These are phyloP conservation scores for Gentiana dahurica DNA, from an alignment of 257 asterid species.

Conservation along the genomic window DNA sequence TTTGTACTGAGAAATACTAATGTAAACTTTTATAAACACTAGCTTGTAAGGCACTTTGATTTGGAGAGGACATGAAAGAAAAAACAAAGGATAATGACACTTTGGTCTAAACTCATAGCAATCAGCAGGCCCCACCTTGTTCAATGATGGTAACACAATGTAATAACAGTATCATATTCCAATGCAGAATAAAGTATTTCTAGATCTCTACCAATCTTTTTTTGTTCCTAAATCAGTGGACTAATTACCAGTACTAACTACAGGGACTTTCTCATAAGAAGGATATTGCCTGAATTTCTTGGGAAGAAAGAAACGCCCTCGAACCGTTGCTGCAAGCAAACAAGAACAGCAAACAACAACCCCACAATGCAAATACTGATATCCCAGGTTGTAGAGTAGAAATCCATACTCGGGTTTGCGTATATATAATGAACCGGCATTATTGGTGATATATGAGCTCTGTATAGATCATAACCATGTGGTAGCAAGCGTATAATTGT, in stretches of 20 bases:
- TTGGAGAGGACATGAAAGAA: too few species aligned
- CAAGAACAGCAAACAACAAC: constrained; percentile 29
- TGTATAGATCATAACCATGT: constrained; percentile 67
- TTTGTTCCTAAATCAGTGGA: background rate
- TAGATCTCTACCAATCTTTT: too few species aligned
- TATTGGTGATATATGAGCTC: constrained; percentile 33
- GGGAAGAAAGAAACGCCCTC: constrained; percentile 61
- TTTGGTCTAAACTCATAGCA: too few species aligned
- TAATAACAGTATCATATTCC: too few species aligned
- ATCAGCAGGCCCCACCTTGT: too few species aligned
- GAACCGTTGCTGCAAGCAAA: constrained; percentile 73
- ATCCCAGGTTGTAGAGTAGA: constrained; percentile 81
- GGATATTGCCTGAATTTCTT: constrained; percentile 33
- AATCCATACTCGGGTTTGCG: constrained; percentile 74
- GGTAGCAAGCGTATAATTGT: constrained; percentile 69
- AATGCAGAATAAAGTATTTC: too few species aligned
- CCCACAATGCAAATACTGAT: constrained; percentile 50
- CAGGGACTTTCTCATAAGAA: constrained; percentile 66
- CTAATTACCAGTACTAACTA: constrained; percentile 21
- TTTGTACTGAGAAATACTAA: too few species aligned
- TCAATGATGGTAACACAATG: constrained; percentile 43
- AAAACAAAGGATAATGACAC: too few species aligned
- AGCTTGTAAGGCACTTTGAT: too few species aligned
- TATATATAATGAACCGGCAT: constrained; percentile 47
- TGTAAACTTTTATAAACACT: too few species aligned